These are phyloP conservation scores for Neonectria magnoliae DNA, from an alignment of 2,329 filamentous ascomycete genomes.

Conservation along the genomic window DNA sequence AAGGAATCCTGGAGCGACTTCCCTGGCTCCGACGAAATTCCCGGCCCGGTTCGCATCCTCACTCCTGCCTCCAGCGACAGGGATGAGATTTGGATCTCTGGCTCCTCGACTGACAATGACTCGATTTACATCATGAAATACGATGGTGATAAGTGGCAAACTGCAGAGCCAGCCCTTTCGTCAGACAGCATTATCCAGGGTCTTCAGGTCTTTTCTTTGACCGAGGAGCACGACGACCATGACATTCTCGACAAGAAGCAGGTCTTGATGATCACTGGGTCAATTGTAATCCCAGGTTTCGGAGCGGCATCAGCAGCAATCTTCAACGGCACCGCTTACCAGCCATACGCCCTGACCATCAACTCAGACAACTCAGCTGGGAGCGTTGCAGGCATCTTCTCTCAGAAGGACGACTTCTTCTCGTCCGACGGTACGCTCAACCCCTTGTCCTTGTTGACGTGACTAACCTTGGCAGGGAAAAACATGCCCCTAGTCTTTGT, in stretches of 20 bases:
- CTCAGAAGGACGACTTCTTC: conserved; percentile 83
- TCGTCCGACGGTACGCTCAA: conserved; percentile 65
- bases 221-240: conserved; percentile 71
- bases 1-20: conserved; percentile 73
- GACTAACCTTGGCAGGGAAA: conserved; percentile 48
- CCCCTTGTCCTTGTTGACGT: neutral
- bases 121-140: conserved; percentile 85
- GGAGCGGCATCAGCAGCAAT: conserved; percentile 87
- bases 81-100: conserved; percentile 83
- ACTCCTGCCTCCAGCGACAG: conserved; percentile 77
- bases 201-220: conserved; percentile 82
- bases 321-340: conserved; percentile 83
- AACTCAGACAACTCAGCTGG: conserved; percentile 72
- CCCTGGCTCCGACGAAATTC: conserved; percentile 71
- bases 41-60: conserved; percentile 82
- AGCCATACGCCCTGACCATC: conserved; percentile 83
- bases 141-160: conserved; percentile 76
- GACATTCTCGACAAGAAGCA: conserved; percentile 73
- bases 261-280: conserved; percentile 84
- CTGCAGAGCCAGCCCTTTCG: conserved; percentile 71
- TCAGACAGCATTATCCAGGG: conserved; percentile 76
- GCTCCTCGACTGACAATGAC: conserved; percentile 69
- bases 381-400: conserved; percentile 84
- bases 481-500: conserved; percentile 79
- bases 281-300: conserved; percentile 77